Evolutionary conservation across 2,329 filamentous ascomycete species (phyloP).

Genomic region (Delphinella strobiligena): DNA sequence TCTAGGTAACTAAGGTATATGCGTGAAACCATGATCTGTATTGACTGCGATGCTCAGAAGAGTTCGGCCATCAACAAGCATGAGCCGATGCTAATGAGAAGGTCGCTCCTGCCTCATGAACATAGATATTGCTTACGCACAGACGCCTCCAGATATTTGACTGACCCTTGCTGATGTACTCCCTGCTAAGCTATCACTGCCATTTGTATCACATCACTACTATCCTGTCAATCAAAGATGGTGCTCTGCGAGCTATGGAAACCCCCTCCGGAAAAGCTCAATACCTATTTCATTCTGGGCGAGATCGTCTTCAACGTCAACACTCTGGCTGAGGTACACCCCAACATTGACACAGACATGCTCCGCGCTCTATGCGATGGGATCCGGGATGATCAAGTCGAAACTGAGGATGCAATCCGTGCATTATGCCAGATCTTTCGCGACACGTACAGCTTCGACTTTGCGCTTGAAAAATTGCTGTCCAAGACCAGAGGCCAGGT

Average conservation of each 20-base stretch:
- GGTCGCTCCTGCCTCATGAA: too few species aligned
- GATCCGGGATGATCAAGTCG: background rate
- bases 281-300: constrained; percentile 7
- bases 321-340: constrained; percentile 3
- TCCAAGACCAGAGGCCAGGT: constrained; percentile 3
- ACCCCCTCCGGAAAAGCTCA: constrained; percentile 4
- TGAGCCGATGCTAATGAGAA: too few species aligned
- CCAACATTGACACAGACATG: constrained; percentile 5
- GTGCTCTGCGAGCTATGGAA: constrained; percentile 7
- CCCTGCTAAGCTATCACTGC: background rate
- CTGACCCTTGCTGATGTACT: too few species aligned
- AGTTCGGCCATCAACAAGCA: too few species aligned
- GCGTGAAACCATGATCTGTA: too few species aligned
- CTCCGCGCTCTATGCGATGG: constrained; percentile 6
- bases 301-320: constrained; percentile 5
- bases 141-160: too few species aligned
- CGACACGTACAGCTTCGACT: constrained; percentile 4
- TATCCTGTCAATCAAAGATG: background rate
- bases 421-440: constrained; percentile 6
- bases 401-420: constrained; percentile 5
- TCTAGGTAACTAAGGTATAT: too few species aligned
- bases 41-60: too few species aligned
- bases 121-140: too few species aligned
- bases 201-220: background rate
- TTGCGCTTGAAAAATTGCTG: constrained; percentile 1